phyloP scores from a whole-genome alignment of 176 grass and related monocot genomes.

The Musa schizocarpa region DNA sequence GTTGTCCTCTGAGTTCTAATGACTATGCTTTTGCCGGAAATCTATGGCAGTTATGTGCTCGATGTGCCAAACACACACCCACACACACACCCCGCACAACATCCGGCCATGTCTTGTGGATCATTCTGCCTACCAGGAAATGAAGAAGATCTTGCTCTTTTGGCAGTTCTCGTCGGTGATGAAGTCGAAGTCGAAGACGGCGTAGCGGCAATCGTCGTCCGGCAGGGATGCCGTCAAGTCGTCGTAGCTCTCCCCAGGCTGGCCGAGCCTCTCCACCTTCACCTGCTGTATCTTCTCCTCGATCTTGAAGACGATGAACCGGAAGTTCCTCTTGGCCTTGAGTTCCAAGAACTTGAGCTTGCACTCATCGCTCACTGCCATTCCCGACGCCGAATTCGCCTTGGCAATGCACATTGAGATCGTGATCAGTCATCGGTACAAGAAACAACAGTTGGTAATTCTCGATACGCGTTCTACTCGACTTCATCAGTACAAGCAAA shows the following conservation, averaged over 20 bases:
- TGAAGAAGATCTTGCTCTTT: conserved; percentile 35
- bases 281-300: conserved; percentile 22
- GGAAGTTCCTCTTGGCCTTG: conserved; percentile 21
- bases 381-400: conserved; percentile 19
- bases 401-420: background rate
- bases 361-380: conserved; percentile 18
- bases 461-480: too few relatives aligned
- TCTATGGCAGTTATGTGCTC: too few relatives aligned
- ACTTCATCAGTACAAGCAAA: too few relatives aligned
- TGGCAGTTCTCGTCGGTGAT: conserved; percentile 26
- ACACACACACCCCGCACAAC: too few relatives aligned
- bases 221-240: conserved; percentile 12
- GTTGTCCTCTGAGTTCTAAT: too few relatives aligned
- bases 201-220: conserved; percentile 10
- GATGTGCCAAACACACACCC: too few relatives aligned
- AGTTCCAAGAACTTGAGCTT: conserved; percentile 23
- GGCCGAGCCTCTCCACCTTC: conserved; percentile 15
- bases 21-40: too few relatives aligned
- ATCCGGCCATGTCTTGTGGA: too few relatives aligned
- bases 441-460: too few relatives aligned
- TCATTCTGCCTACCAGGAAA: conserved; percentile 27
- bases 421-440: too few relatives aligned
- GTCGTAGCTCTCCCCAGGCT: conserved; percentile 15
- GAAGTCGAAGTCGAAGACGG: conserved; percentile 21
- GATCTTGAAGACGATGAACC: conserved; percentile 22